phyloP scores from a whole-genome alignment of 2,329 filamentous ascomycete species.

The Alternaria burnsii region DNA sequence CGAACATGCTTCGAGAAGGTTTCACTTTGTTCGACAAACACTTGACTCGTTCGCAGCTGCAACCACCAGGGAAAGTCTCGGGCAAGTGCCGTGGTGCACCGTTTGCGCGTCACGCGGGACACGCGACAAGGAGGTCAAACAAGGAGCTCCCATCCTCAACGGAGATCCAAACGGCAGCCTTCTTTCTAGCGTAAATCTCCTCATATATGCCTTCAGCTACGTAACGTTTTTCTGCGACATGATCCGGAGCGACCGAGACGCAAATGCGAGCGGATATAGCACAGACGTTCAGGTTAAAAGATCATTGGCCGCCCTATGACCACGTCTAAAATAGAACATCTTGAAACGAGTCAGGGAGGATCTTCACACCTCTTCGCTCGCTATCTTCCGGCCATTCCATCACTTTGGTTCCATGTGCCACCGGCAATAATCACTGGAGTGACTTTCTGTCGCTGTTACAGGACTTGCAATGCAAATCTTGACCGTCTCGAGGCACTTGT shows the following conservation, averaged over 20 bases:
- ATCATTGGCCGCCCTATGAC: conserved; percentile 13
- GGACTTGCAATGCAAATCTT: neutral
- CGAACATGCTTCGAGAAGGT: conserved; percentile 45
- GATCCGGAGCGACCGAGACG: conserved; percentile 12
- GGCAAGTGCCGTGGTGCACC: neutral
- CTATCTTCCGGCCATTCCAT: neutral
- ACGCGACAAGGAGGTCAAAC: conserved; percentile 3
- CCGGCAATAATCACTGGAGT: neutral
- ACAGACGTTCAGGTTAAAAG: neutral
- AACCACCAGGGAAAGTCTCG: neutral
- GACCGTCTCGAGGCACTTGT: conserved; percentile 3
- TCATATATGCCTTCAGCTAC: neutral
- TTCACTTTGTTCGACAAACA: conserved; percentile 34
- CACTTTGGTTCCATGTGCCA: conserved; percentile 1
- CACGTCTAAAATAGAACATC: conserved; percentile 6
- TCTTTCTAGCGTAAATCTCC: conserved; percentile 18
- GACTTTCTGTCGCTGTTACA: neutral
- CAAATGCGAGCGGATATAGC: conserved; percentile 1
- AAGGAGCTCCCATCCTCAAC: conserved; percentile 15
- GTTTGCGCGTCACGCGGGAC: conserved; percentile 2
- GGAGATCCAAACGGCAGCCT: conserved; percentile 24
- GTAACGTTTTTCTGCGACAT: neutral
- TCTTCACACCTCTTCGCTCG: conserved; percentile 1
- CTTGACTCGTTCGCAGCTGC: conserved; percentile 13
- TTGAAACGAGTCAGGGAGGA: conserved; percentile 13